Percentiles rank a stretch among this genome's conserved stretches.
phyloP scores from a whole-genome alignment of 352 stramenopile genomes.

The Lagenidium giganteum region DNA sequence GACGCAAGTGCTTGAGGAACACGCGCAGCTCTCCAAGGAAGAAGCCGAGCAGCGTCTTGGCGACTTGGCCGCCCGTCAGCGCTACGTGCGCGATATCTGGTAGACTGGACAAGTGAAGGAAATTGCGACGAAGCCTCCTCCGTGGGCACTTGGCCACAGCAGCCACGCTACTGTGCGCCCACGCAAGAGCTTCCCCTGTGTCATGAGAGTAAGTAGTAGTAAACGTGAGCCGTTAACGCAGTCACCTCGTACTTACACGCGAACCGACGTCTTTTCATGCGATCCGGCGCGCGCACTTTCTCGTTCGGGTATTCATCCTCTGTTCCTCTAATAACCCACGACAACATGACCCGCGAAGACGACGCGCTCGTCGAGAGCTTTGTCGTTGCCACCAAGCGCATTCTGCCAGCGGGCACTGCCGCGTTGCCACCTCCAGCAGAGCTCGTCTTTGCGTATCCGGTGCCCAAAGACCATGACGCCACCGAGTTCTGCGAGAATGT shows the following conservation, averaged over 20 bases:
- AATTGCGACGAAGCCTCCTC: too few species aligned
- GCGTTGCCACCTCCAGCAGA: constrained; percentile 5
- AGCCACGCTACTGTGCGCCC: too few species aligned
- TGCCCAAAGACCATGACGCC: constrained; percentile 12
- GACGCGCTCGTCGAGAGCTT: constrained; percentile 35
- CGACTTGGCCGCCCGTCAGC: constrained; percentile 53
- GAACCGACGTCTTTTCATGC: too few species aligned
- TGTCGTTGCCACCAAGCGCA: constrained; percentile 29
- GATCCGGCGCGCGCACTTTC: too few species aligned
- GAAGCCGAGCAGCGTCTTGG: constrained; percentile 57
- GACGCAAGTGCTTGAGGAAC: constrained; percentile 64
- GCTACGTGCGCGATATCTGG: constrained; percentile 90
- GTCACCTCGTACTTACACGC: too few species aligned
- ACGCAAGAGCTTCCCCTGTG: too few species aligned
- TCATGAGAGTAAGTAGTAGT: too few species aligned
- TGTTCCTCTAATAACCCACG: too few species aligned
- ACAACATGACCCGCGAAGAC: constrained; percentile 9
- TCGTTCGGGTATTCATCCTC: too few species aligned
- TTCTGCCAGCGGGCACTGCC: background rate
- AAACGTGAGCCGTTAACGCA: too few species aligned
- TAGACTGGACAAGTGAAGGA: too few species aligned
- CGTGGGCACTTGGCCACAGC: constrained; percentile 15
- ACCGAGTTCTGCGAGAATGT: constrained; percentile 45
- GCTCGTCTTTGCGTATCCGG: constrained; percentile 35
- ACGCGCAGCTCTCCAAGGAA: constrained; percentile 45